phyloP scores from a whole-genome alignment of 2,329 filamentous ascomycete genomes.

The Trichoderma sp. region DNA sequence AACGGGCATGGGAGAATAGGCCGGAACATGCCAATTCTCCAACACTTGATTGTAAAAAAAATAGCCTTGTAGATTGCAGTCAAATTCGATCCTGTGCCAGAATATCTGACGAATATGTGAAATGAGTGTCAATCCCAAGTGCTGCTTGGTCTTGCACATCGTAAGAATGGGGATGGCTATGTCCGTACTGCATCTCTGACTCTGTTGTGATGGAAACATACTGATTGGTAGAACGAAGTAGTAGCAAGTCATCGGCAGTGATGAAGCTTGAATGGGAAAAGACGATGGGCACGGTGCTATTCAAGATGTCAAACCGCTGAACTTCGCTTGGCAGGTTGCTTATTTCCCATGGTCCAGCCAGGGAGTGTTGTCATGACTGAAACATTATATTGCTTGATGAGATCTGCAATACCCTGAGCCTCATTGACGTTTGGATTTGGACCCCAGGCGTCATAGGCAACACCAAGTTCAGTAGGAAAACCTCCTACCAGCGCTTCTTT shows the following conservation, averaged over 20 bases:
- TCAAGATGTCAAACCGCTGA: neutral
- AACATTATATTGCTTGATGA: slow-evolving; percentile 39
- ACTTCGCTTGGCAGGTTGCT: slow-evolving; percentile 41
- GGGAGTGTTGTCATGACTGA: slow-evolving; percentile 46
- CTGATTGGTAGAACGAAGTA: slow-evolving; percentile 49
- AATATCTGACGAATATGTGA: slow-evolving; percentile 50
- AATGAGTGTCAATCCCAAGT: slow-evolving; percentile 54
- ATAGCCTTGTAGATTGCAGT: slow-evolving; percentile 46
- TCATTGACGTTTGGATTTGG: slow-evolving; percentile 26
- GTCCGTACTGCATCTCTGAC: slow-evolving; percentile 58
- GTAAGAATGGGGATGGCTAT: slow-evolving; percentile 43
- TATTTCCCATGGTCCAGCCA: slow-evolving; percentile 38
- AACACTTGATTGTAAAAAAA: slow-evolving; percentile 39
- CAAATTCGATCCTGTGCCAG: slow-evolving; percentile 52
- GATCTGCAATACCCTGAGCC: slow-evolving; percentile 31
- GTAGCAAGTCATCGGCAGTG: slow-evolving; percentile 35
- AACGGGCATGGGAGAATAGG: slow-evolving; percentile 38
- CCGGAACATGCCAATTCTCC: slow-evolving; percentile 41
- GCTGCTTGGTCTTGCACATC: slow-evolving; percentile 48
- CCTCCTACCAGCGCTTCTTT: slow-evolving; percentile 24
- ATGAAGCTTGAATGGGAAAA: slow-evolving; percentile 51
- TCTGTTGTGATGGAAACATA: slow-evolving; percentile 57
- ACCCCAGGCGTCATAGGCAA: slow-evolving; percentile 42
- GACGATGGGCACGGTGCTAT: slow-evolving; percentile 33
- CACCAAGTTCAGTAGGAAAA: slow-evolving; percentile 37